Base-by-base conservation (phyloP, 2,329 filamentous ascomycete species). In the Rutstroemia sydowiana region DNA sequence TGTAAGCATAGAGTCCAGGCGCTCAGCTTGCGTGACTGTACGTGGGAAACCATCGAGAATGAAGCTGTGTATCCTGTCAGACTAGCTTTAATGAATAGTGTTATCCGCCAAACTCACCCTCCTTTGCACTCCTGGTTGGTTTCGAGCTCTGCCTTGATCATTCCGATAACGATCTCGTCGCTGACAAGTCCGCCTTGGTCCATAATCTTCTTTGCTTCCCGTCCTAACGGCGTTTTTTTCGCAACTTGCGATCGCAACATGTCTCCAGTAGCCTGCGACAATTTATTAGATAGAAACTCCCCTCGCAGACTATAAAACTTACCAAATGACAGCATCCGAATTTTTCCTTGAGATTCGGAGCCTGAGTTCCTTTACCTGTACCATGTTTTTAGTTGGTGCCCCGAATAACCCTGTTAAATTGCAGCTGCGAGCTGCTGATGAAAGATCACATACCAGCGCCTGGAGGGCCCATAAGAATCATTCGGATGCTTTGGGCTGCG, bases 161-260 rank as follows among this genome's bases (percentile, higher is more conserved):
- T 98, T 73, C 92, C 90, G 71, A 98, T 88, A 81, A 98, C 92
- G 69, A 98, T 98, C 69, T 97, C 92, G 72, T 98, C 93, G 71
- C 90, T 95, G 70, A 98, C 93, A 54, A 98, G 83, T 63, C 92
- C 92, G 65, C 93, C 93, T 70, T 92, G 87, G 69, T 98, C 93
- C 93, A 98, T 98, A 72, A 98, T 98, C 84, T 97, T 97, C 85
- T 98, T 98, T 61, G 93, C 93, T 77, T 96, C 90, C 68, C 87
- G 82, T 63, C 93, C 93, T 60, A 98, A 83, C 55, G 87, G 74
- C 53, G 93, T 98, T 84, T 97, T 96, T 76, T 95, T 95, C 60
- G 92, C 87, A 68, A 98, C 93, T 73, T 98, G 93, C 62, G 91
- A 95, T 67, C 93, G 90, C 67, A 98, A 82, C 93, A 98, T 98